These are phyloP conservation scores for Fraxinus quadrangulata DNA, from an alignment of 257 asterid genomes.

Conservation along the genomic window DNA sequence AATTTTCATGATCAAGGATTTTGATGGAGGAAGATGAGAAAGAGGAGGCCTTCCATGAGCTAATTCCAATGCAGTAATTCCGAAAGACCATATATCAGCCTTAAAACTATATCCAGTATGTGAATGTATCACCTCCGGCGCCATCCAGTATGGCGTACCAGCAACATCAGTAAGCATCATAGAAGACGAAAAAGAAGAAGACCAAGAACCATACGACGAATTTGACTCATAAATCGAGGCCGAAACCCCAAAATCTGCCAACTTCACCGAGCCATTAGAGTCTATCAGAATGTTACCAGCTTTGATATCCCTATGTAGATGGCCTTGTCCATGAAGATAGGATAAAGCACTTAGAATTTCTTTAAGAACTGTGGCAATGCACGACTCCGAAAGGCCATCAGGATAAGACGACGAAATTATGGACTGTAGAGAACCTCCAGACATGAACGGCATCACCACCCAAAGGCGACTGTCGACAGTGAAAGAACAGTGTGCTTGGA, in stretches of 20 bases:
- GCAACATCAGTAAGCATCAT: slow-evolving; percentile 61
- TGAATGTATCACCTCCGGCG: slow-evolving; percentile 82
- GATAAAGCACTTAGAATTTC: slow-evolving; percentile 58
- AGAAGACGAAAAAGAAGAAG: slow-evolving; percentile 39
- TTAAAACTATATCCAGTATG: slow-evolving; percentile 73
- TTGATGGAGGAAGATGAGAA: slow-evolving; percentile 76
- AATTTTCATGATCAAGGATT: slow-evolving; percentile 75
- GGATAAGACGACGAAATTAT: slow-evolving; percentile 65
- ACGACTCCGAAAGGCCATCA: slow-evolving; percentile 70
- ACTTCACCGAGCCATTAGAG: slow-evolving; percentile 60
- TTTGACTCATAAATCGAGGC: slow-evolving; percentile 66
- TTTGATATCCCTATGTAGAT: slow-evolving; percentile 72
- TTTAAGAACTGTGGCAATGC: slow-evolving; percentile 63
- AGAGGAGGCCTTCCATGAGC: slow-evolving; percentile 93
- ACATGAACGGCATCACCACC: slow-evolving; percentile 96
- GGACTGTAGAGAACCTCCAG: slow-evolving; percentile 77
- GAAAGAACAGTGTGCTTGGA: slow-evolving; percentile 79
- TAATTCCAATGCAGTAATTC: slow-evolving; percentile 77
- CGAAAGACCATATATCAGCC: slow-evolving; percentile 95
- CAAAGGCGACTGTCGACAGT: slow-evolving; percentile 63
- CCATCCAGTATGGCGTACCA: slow-evolving; percentile 93
- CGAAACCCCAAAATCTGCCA: slow-evolving; percentile 88
- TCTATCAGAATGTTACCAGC: slow-evolving; percentile 76
- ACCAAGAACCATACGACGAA: slow-evolving; percentile 18
- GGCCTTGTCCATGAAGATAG: slow-evolving; percentile 82